Evolutionary conservation across 768 basidiomycete species (phyloP), one percentile per base, ranked within the genome.

Genomic region (Boletus huronensis): DNA sequence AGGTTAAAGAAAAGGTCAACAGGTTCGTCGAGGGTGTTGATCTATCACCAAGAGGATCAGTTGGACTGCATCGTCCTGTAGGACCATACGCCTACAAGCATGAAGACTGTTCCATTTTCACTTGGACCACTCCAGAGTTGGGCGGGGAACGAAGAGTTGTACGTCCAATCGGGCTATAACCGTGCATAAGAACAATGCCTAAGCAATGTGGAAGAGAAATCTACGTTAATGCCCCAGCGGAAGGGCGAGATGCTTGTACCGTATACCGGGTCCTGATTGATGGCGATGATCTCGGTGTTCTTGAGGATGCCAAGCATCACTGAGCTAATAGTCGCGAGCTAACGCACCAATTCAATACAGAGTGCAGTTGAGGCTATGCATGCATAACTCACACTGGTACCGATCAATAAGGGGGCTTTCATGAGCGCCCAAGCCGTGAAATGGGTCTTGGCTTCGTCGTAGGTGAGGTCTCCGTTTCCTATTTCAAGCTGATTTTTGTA

Each of bases 371-470:
- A 49, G 8, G n/a, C 16, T n/a, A 32, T 44, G 32, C 17, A 44
- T 28, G 31, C 25, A 21, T 59, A 35, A 64, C 77, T 47, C 54
- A 81, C 82, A 45, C 79, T 73, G 5, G 84, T 83, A 50, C 84
- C 83, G 58, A 86, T 83, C 44, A 87, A 71, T 6, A 87, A 69
- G 1, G 85, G 85, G 0, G 81, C 81, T 61, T 85, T 87, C 77
- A 85, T 77, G 26, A 87, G 69, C 13, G 83, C 82, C 85, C 85
- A 87, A 1, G 80, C 82, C 0, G 85, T 87, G 66, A 86, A 87
- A 61, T 87, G 85, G 4, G 82, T 75, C 63, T 85, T 85, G 21
- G 80, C 72, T 69, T 87, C 85, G 9, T 87, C 82, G 57, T 74
- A 79, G 1, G 79, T 82, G 50, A 87, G 70, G 25, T 79, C 68